phyloP scores from a whole-genome alignment of 2,329 filamentous ascomycete genomes.

The Xylaria hypoxylon region DNA sequence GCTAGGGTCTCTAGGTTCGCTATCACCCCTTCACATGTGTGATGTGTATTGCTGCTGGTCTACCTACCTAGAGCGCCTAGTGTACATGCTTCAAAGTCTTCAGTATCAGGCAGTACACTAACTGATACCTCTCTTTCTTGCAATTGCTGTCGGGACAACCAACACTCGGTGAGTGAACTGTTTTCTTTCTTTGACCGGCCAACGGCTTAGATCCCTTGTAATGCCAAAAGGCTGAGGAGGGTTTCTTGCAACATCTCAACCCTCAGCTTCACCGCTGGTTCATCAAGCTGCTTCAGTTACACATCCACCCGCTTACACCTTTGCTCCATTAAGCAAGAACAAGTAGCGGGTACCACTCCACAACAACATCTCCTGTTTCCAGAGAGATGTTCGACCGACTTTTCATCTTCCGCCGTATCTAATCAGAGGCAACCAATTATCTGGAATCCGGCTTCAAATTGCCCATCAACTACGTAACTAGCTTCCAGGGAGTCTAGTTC shows the following conservation, averaged over 20 bases:
- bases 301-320: conserved; percentile 33
- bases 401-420: conserved; percentile 34
- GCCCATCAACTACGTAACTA: conserved; percentile 10
- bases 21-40: conserved; percentile 13
- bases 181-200: conserved; percentile 35
- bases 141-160: conserved; percentile 23
- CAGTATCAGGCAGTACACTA: background rate
- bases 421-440: conserved; percentile 15
- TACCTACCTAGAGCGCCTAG: background rate
- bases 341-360: conserved; percentile 38
- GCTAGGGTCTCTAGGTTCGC: conserved; percentile 14
- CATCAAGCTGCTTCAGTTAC: conserved; percentile 33
- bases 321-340: conserved; percentile 32
- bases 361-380: conserved; percentile 37
- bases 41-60: conserved; percentile 5
- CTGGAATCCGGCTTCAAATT: conserved; percentile 29
- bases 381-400: conserved; percentile 45
- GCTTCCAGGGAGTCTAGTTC: conserved; percentile 9
- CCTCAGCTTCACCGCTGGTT: conserved; percentile 41
- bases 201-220: conserved; percentile 24
- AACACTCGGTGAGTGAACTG: conserved; percentile 27
- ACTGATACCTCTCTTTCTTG: background rate
- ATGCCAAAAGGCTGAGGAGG: conserved; percentile 21
- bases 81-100: conserved; percentile 3
- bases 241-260: conserved; percentile 23